phyloP scores from a whole-genome alignment of 257 asterid species.

The Ocimum tenuiflorum region DNA sequence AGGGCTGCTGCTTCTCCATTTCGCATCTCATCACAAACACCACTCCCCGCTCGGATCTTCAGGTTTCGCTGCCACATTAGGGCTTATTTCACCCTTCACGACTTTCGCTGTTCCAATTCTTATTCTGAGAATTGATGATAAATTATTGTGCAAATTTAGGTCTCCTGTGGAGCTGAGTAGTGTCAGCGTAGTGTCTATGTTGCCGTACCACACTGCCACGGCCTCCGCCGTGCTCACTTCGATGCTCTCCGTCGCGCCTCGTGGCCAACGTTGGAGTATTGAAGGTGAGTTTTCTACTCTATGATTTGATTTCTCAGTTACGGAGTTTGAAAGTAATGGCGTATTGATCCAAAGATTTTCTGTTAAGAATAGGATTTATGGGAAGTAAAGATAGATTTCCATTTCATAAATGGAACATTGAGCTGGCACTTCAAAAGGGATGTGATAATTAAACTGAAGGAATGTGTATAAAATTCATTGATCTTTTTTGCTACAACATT shows the following conservation, averaged over 20 bases:
- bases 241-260: slow-evolving; percentile 73
- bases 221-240: slow-evolving; percentile 83
- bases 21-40: slow-evolving; percentile 36
- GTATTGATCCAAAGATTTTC: background rate
- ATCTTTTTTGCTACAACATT: too few species aligned
- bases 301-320: background rate
- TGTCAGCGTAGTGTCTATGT: slow-evolving; percentile 48
- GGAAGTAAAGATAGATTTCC: background rate
- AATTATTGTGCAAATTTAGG: slow-evolving; percentile 26
- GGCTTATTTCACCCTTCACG: background rate
- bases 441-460: background rate
- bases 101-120: background rate
- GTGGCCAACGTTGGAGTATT: slow-evolving; percentile 61
- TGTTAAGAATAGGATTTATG: background rate
- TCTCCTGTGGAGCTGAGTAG: slow-evolving; percentile 72
- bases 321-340: background rate
- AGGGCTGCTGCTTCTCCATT: slow-evolving; percentile 36
- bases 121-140: background rate
- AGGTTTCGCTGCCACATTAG: slow-evolving; percentile 34
- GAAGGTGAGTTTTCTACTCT: slow-evolving; percentile 44
- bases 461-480: background rate
- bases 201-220: slow-evolving; percentile 81
- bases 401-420: background rate
- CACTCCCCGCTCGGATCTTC: slow-evolving; percentile 63
- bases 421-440: too few species aligned